Evolutionary conservation across 805 yeast genomes (phyloP).

Genomic region (Nakazawaea wickerhamii): DNA sequence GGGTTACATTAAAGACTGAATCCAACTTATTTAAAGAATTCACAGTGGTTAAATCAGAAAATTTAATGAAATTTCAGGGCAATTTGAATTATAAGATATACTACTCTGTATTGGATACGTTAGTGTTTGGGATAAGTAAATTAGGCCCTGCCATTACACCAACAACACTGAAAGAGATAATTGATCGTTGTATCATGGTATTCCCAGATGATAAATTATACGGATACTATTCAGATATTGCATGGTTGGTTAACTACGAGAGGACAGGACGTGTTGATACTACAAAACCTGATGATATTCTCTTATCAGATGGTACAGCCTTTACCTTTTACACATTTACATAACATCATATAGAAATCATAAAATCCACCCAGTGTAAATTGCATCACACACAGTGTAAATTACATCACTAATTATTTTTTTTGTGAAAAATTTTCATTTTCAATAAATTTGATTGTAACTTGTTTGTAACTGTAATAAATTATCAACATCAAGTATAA

Average conservation of each 20-base stretch:
- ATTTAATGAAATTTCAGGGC: neutral
- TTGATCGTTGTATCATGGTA: conserved; percentile 25
- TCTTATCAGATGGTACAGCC: neutral
- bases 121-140: conserved; percentile 30
- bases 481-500: too few relatives aligned
- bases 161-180: conserved; percentile 30
- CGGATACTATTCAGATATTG: conserved; percentile 25
- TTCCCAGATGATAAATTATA: conserved; percentile 19
- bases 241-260: conserved; percentile 14
- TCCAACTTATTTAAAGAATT: conserved; percentile 8
- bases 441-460: too few relatives aligned
- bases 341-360: neutral
- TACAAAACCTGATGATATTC: neutral
- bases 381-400: neutral
- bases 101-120: conserved; percentile 24
- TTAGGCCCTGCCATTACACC: conserved; percentile 39
- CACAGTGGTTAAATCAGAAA: neutral
- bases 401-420: neutral
- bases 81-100: conserved; percentile 23
- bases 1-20: conserved; percentile 24
- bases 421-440: neutral
- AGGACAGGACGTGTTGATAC: neutral
- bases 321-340: neutral
- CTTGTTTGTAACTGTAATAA: too few relatives aligned
- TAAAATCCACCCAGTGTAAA: neutral